Base-by-base conservation (phyloP, 306 rosid species). In the Prunus fruticosa region DNA sequence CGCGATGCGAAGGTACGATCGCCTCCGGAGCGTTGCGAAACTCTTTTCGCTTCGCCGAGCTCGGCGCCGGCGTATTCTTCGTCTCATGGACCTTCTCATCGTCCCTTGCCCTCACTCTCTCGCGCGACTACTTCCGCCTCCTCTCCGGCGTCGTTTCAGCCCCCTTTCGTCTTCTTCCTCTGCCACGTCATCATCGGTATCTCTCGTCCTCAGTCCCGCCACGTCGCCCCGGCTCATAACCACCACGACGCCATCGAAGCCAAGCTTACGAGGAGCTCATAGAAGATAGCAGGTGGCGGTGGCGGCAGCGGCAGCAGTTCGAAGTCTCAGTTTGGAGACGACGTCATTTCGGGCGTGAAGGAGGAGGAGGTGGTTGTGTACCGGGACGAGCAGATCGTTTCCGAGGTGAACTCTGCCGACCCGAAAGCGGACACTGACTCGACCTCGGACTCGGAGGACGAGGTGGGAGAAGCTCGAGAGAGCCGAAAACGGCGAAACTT, bases 141-240 rank as follows among this genome's bases (percentile, higher is more conserved):
- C 64, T 90, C 76, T 72, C 75, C 38, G 60, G 41, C 69, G 53
- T 91, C 82, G 30, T 83, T 67, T 72, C 79, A 88, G 81, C 45
- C 92, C 92, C 30, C 89, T 85, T 88, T 90, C 74, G 91, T 89
- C 22, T 93, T 93, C 88, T 52, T 88, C 28, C 38, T 91, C 63
- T 91, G 82, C 76, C 86, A 93, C 84, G 89, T 82, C 72, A 90
- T 93, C 79, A 85, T 91, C 65, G 84, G 84, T 77, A 66, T 75
- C 97, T 8, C 87, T 91, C 16, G 8, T 90, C 22, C 84, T 85
- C 74, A 90, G 6, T 89, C 92, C 67, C 76, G 81, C 32, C 47
- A 73, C 71, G 64, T 30, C 61, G 60, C 84, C 13, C 72, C 11
- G 8, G 52, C 10, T 11, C 30, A 28, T 2, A 58, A 13, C 65